phyloP scores from a whole-genome alignment of 257 asterid genomes.

The Solanum paucissectum region DNA sequence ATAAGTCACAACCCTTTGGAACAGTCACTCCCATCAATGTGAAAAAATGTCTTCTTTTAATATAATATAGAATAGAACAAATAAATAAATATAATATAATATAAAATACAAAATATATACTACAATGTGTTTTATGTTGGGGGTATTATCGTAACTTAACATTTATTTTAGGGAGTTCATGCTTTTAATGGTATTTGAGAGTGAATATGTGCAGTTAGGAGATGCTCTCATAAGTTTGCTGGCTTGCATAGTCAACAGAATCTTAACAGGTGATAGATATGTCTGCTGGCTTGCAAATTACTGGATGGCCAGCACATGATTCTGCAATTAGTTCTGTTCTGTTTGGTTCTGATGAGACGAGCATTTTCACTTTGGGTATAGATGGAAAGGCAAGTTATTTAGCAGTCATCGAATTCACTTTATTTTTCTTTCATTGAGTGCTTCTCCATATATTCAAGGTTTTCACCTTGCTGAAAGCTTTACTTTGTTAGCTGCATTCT shows the following conservation, averaged over 20 bases:
- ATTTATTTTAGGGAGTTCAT: too few relatives aligned
- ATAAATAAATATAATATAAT: too few relatives aligned
- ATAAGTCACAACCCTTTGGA: neutral
- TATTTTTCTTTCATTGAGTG: constrained; percentile 1
- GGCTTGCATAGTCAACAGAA: neutral
- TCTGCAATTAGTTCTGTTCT: constrained; percentile 77
- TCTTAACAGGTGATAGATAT: constrained; percentile 66
- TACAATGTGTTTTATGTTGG: too few relatives aligned
- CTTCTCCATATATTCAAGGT: neutral
- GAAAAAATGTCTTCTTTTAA: too few relatives aligned
- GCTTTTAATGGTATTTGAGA: neutral
- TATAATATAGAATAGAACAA: too few relatives aligned
- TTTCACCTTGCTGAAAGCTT: neutral
- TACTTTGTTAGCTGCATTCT: neutral
- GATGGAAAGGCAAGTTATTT: constrained; percentile 78
- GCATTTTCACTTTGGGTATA: constrained; percentile 83
- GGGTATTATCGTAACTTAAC: too few relatives aligned
- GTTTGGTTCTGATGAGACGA: constrained; percentile 92
- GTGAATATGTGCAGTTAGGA: neutral
- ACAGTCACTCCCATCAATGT: too few relatives aligned
- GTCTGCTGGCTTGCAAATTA: constrained; percentile 94
- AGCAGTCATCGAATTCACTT: constrained; percentile 7
- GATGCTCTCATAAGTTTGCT: neutral
- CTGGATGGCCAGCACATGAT: constrained; percentile 99
- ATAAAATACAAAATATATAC: too few relatives aligned